These are phyloP conservation scores for Hyparrhenia diplandra DNA, from an alignment of 176 grass and related monocot genomes.

Conservation along the genomic window DNA sequence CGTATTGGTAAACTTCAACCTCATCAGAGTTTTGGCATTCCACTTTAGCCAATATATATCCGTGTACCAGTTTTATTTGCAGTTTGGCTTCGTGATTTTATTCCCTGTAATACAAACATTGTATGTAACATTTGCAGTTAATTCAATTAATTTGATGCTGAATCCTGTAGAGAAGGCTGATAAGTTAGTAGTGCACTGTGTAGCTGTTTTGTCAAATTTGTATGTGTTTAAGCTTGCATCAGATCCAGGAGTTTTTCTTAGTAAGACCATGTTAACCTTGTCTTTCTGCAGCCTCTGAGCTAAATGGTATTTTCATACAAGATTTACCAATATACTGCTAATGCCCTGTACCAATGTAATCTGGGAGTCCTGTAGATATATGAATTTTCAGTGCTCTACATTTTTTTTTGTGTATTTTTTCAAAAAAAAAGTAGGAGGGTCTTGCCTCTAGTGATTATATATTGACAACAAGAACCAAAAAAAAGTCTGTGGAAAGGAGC, in stretches of 20 bases:
- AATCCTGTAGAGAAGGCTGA: background rate
- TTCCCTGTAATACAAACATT: background rate
- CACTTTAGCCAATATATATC: constrained; percentile 2
- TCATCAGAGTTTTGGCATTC: background rate
- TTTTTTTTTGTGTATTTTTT: background rate
- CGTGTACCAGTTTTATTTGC: background rate
- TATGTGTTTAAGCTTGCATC: background rate
- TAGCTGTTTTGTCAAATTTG: background rate
- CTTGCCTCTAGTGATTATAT: background rate
- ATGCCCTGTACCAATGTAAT: background rate
- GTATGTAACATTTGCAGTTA: background rate
- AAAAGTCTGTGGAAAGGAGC: background rate
- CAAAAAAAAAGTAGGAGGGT: too few species aligned
- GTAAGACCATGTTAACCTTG: background rate
- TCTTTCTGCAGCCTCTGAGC: background rate
- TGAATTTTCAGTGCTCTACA: background rate
- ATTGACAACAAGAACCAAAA: background rate
- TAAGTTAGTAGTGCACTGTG: background rate
- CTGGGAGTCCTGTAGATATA: background rate
- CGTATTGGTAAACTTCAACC: background rate
- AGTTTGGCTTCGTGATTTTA: background rate
- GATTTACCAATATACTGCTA: background rate
- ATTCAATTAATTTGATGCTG: background rate
- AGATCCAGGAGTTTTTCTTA: background rate
- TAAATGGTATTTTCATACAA: background rate